Base-by-base conservation (phyloP, 2,329 filamentous ascomycete genomes). In the Aphanocladium album region DNA sequence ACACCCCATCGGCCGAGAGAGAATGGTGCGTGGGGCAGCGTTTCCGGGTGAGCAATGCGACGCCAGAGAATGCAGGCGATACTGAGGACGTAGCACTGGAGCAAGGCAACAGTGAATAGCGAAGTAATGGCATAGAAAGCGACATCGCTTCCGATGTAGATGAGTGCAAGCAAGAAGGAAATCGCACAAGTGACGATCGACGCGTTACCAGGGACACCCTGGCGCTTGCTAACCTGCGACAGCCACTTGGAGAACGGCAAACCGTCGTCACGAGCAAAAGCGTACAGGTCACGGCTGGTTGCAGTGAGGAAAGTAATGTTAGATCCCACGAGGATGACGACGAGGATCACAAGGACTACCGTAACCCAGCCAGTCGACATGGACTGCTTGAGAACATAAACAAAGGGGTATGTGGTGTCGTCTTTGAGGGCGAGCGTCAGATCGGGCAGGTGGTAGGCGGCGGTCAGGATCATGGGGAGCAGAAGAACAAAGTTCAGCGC, bases 41-140 rank as follows among this genome's bases (percentile, higher is more conserved):
- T 63, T 19, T 63, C 60, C 3, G 60, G 61, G 43, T 60, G 57
- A 5, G 39, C 50, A 5, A 63, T 59, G 2, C 61, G 51, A 14
- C 61, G 59, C 60, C 62, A 64, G n/a, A 64, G 49, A 11, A 64
- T 55, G 60, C 59, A 64, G 9, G 59, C 61, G 43, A 63, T 63
- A 33, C 63, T 63, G 2, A 64, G 30, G 21, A 51, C 27, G 23
- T 64, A 64, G 53, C 59, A 63, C 46, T 63, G 61, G 8, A 64
- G 59, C 9, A 63, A 19, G 2, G 63, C 63, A 16, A 63, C 63
- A 2, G 57, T 63, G 30, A 41, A 56, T 4, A 64, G 63, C 5
- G 61, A 63, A 1, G 57, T 58, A 16, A 64, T 63, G 56, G 63
- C 63, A 23, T 64, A 62, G 41, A 64, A 64, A 6, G 63, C 63